Evolutionary conservation across 2,329 filamentous ascomycete genomes (phyloP), one percentile per base, ranked within the genome.

Genomic region (Cladosporium sp.): DNA sequence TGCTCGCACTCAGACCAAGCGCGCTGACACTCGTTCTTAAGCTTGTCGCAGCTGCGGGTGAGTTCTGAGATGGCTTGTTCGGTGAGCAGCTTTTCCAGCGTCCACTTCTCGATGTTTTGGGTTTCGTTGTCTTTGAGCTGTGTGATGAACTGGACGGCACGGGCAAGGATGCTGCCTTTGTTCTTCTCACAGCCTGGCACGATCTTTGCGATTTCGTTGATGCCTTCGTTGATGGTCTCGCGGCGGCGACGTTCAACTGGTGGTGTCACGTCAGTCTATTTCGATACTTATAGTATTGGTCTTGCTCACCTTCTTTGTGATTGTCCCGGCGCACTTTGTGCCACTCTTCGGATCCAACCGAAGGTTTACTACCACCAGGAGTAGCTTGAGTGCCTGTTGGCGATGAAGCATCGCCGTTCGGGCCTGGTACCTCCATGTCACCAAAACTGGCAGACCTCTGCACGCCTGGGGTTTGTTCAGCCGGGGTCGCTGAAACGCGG

Each of bases 151-250:
- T 92, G 89, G 11, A 97, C 94, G 0, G 95, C 93, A 37, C 94
- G 91, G 76, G 96, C 91, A 44, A 99, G 83, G 69, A 99, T 98
- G 2, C 93, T 96, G 0, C 95, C 95, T 80, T 99, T 99, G 83
- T 99, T 98, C 84, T 98, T 99, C 80, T 99, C 95, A 74, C 94
- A 97, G 16, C 93, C 93, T 0, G 95, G 95, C 0, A 99, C 95
- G 70, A 99, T 96, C 81, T 97, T 98, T 71, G 94, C 92, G 33
- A 99, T 87, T 79, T 98, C 95, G 75, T 97, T 98, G 72, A 99
- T 99, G 59, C 95, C 95, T 80, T 99, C 95, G 71, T 99, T 99
- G 78, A 99, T 99, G 0, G 95, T 97, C 80, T 99, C 95, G 69
- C 95, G 91, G 53, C 95, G 92, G 66, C 95, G 92, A 67, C 95